Conservation (phyloP, 257 asterid genomes). For the Primulina huaijiensis region DNA sequence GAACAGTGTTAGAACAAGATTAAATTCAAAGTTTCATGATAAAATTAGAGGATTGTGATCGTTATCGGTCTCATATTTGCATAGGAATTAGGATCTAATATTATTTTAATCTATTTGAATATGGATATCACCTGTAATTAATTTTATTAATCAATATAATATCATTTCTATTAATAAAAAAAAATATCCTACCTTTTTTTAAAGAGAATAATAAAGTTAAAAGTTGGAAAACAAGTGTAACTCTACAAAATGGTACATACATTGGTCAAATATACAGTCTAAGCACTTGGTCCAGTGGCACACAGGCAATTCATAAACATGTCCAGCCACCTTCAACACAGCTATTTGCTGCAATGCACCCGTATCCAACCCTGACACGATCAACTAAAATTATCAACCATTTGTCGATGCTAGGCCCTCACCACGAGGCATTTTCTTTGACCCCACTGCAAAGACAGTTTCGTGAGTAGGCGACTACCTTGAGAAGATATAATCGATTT, state of each 20-base stretch:
- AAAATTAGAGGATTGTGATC: too few species aligned
- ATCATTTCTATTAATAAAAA: too few species aligned
- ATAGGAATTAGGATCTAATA: too few species aligned
- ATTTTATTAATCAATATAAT: too few species aligned
- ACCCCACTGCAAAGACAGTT: conserved; percentile 33
- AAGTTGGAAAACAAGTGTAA: neutral
- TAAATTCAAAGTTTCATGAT: too few species aligned
- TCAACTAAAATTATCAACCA: conserved; percentile 31
- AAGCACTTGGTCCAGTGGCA: neutral
- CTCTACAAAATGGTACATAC: conserved; percentile 23
- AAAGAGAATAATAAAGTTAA: too few species aligned
- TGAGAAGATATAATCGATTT: neutral
- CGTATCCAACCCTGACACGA: neutral
- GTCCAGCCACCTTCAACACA: neutral
- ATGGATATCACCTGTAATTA: too few species aligned
- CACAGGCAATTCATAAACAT: neutral
- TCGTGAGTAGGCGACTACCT: neutral
- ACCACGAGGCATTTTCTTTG: conserved; percentile 96
- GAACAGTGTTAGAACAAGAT: too few species aligned
- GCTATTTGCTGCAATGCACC: neutral
- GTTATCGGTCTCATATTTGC: too few species aligned
- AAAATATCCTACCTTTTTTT: neutral
- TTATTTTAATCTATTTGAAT: too few species aligned
- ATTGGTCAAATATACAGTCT: neutral
- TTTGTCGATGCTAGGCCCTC: conserved; percentile 57